phyloP scores from a whole-genome alignment of 176 grass and related monocot genomes.

The Puccinellia tenuiflora region DNA sequence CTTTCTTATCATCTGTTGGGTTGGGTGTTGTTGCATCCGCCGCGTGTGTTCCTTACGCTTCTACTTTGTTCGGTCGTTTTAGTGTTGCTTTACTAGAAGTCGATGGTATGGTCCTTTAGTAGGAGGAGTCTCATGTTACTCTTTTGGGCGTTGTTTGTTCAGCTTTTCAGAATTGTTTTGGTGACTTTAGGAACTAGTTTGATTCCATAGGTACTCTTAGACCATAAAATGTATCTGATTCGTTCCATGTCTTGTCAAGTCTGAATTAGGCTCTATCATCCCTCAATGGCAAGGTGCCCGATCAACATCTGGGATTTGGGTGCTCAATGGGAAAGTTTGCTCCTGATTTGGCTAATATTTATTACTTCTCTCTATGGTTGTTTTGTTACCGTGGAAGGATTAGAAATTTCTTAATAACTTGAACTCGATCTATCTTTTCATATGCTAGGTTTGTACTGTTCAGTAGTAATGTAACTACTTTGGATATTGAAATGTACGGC shows the following conservation, averaged over 20 bases:
- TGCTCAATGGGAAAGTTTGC: not conserved
- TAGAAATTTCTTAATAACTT: not conserved
- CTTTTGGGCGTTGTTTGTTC: not conserved
- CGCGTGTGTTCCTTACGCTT: not conserved
- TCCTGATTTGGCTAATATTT: not conserved
- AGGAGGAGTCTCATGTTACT: not conserved
- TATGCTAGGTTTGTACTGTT: not conserved
- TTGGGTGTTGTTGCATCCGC: not conserved
- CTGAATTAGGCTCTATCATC: not conserved
- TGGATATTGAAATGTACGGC: not conserved
- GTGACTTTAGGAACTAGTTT: not conserved
- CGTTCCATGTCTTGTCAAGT: not conserved
- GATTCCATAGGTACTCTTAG: not conserved
- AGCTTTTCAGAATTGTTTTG: not conserved
- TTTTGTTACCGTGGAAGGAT: not conserved
- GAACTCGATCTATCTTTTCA: not conserved
- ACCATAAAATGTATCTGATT: not conserved
- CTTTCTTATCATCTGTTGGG: not conserved
- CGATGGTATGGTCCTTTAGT: not conserved
- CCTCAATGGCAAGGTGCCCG: not conserved
- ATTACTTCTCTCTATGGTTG: not conserved
- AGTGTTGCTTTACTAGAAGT: not conserved
- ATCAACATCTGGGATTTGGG: not conserved
- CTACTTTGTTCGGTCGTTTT: slow-evolving; percentile 15
- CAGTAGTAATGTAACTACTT: not conserved